Base-by-base conservation (phyloP, 257 asterid genomes). In the Striga asiatica region DNA sequence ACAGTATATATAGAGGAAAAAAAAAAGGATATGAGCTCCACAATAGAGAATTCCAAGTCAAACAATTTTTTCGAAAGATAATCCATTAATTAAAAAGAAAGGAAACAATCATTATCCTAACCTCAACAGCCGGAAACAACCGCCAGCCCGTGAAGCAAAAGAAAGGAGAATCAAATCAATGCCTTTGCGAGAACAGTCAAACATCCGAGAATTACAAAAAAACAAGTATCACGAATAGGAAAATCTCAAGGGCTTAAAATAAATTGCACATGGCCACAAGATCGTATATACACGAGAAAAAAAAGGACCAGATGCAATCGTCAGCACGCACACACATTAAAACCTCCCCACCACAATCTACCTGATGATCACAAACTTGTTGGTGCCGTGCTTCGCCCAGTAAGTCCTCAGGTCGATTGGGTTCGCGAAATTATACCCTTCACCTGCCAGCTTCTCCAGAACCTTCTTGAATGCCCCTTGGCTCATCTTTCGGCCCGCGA, bases 311-410 rank as follows among this genome's bases (percentile, higher is more conserved):
- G 66, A 62, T 59, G 71, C 61, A n/a, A 57, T 11, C 47, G 72
- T 69, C 48, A 60, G 58, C 56, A 46, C 52, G n/a, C n/a, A n/a
- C n/a, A n/a, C n/a, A n/a, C n/a, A n/a, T n/a, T n/a, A n/a, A n/a
- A 62, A 65, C 11, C 11, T 16, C 53, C 58, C 62, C 70, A 29
- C 24, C 21, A 51, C 5, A 56, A 60, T 60, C 85, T 89, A 89
- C 71, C 97, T 77, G 79, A 89, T 89, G 41, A 86, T 81, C 68
- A 89, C 98, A 54, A 89, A 89, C 78, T 89, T 89, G 80, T 89
- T 89, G 54, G 98, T 89, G 19, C 98, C 98, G 48, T 89, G 98
- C 65, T 89, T 89, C 5, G 98, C 98, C 98, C 98, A 89, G 69
- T 86, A 85, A 68, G 84, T 73, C 88, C 76, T 86, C 69, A 89